phyloP scores from a whole-genome alignment of 371 early-diverging fungal species.

The Actinomucor elegans region DNA sequence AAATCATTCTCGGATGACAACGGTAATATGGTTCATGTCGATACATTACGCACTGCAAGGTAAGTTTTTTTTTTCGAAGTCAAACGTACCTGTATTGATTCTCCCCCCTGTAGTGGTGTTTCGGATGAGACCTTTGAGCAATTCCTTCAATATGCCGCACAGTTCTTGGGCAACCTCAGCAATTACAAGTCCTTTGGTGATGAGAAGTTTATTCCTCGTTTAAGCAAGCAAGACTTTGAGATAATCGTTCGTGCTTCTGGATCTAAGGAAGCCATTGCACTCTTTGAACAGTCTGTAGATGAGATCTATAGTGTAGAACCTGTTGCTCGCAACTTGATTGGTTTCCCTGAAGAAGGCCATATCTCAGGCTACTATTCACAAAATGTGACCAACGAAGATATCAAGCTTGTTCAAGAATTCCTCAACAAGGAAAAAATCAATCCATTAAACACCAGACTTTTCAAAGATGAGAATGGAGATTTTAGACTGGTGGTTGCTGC shows the following conservation, averaged over 20 bases:
- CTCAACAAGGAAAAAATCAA: constrained; percentile 41
- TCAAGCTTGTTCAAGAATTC: constrained; percentile 46
- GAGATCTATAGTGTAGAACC: constrained; percentile 46
- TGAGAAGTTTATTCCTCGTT: constrained; percentile 63
- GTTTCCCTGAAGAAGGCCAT: constrained; percentile 65
- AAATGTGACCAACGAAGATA: constrained; percentile 54
- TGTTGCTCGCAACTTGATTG: constrained; percentile 43
- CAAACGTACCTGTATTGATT: too few relatives aligned
- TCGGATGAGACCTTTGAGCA: constrained; percentile 47
- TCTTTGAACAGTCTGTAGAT: constrained; percentile 31
- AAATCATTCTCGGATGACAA: constrained; percentile 24
- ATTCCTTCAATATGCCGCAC: constrained; percentile 58
- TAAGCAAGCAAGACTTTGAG: constrained; percentile 30
- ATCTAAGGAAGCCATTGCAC: constrained; percentile 16
- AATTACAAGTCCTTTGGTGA: constrained; percentile 68
- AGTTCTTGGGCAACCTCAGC: constrained; percentile 53
- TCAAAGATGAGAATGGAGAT: constrained; percentile 36
- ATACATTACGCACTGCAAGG: constrained; percentile 30
- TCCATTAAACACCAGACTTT: constrained; percentile 45
- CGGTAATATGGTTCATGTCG: constrained; percentile 23
- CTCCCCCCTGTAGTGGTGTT: constrained; percentile 43
- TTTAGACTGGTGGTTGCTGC: constrained; percentile 39
- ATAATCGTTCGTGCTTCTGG: constrained; percentile 41
- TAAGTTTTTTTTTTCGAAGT: too few relatives aligned
- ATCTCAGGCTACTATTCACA: constrained; percentile 55